A percentile compares a stretch with the other conserved stretches of the same genome.
These are phyloP conservation scores for Mucor saturninus DNA, from an alignment of 371 early-diverging fungal species.

Conservation along the genomic window DNA sequence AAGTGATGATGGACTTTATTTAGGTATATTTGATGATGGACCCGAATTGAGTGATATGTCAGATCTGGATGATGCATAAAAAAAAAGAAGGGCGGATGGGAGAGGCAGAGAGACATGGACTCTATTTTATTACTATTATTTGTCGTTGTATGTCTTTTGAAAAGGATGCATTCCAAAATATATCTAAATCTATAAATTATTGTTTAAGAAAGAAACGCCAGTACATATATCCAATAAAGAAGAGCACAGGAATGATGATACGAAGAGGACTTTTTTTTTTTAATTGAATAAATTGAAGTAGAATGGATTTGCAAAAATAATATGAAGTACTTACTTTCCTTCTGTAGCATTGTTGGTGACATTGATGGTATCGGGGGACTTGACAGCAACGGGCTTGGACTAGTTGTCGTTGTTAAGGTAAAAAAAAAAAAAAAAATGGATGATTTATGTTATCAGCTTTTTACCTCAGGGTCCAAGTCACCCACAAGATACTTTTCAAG, in stretches of 20 bases:
- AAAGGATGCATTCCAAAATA: too few species aligned
- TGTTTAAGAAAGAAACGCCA: constrained; percentile 38
- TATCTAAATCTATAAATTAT: constrained; percentile 4
- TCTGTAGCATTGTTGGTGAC: constrained; percentile 18
- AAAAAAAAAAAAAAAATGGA: too few species aligned
- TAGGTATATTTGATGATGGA: constrained; percentile 56
- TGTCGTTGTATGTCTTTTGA: too few species aligned
- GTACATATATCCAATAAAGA: constrained; percentile 37
- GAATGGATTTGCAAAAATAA: too few species aligned
- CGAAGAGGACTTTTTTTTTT: constrained; percentile 38
- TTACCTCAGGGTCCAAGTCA: constrained; percentile 65
- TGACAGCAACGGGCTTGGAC: constrained; percentile 32
- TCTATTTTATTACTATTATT: too few species aligned
- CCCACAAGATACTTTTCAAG: constrained; percentile 76
- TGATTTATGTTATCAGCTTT: background rate
- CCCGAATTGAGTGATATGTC: constrained; percentile 58
- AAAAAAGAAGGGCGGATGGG: background rate
- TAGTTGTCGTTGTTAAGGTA: background rate
- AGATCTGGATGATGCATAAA: constrained; percentile 31
- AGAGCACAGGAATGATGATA: constrained; percentile 37
- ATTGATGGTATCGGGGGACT: background rate
- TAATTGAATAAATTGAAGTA: too few species aligned
- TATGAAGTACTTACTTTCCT: constrained; percentile 47
- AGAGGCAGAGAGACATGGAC: too few species aligned
- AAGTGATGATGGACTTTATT: constrained; percentile 42